These are phyloP conservation scores for Linaria vulgaris DNA, from an alignment of 257 asterid genomes.

Conservation along the genomic window DNA sequence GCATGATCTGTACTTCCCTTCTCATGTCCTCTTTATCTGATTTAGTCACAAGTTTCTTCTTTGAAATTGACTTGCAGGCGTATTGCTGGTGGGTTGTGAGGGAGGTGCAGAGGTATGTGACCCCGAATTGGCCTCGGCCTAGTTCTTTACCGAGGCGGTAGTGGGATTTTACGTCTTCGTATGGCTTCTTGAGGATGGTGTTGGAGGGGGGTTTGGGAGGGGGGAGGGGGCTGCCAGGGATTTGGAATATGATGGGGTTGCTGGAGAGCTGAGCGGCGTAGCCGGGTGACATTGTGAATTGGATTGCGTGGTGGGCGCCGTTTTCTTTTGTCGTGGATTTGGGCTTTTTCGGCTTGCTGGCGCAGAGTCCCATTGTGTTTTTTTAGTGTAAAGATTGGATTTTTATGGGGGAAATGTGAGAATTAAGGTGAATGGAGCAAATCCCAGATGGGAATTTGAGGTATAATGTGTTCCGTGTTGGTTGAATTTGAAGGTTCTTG, in stretches of 20 bases:
- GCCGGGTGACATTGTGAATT: slow-evolving; percentile 7
- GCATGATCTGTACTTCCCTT: background rate
- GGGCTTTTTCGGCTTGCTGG: background rate
- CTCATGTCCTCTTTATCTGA: background rate
- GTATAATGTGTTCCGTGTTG: too few relatives aligned
- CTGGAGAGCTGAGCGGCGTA: background rate
- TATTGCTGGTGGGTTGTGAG: background rate
- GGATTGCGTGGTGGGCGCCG: background rate
- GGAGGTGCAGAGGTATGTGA: background rate
- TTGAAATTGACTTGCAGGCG: too few relatives aligned
- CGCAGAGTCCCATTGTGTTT: background rate
- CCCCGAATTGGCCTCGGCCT: background rate
- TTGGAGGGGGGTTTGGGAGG: slow-evolving; percentile 3
- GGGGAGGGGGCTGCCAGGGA: background rate
- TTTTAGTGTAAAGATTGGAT: too few relatives aligned
- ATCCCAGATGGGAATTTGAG: too few relatives aligned
- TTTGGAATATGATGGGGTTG: background rate
- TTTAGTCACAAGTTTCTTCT: too few relatives aligned
- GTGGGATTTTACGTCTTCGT: background rate
- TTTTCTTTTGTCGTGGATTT: background rate
- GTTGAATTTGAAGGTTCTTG: too few relatives aligned
- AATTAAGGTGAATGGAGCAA: too few relatives aligned
- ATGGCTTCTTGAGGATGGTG: background rate
- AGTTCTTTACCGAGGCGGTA: background rate
- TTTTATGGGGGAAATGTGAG: too few relatives aligned